These are phyloP conservation scores for Lenzites betulinus DNA, from an alignment of 768 basidiomycete genomes.

Conservation along the genomic window DNA sequence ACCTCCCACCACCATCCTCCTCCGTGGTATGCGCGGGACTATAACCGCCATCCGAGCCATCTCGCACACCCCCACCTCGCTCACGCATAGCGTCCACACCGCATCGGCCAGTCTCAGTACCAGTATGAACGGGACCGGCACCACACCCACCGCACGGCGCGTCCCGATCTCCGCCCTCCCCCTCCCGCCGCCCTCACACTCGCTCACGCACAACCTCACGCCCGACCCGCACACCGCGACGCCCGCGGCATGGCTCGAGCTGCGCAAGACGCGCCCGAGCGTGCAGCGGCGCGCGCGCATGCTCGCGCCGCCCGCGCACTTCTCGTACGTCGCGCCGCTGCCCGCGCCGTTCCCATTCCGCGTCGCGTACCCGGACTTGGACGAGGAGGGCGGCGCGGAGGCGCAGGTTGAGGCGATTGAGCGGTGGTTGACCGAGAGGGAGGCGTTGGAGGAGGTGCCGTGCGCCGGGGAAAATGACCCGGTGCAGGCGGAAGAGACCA, in stretches of 20 bases:
- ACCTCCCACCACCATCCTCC: not conserved
- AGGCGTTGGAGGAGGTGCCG: conserved; percentile 49
- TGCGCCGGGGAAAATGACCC: conserved; percentile 24
- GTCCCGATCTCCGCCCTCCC: conserved; percentile 57
- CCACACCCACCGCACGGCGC: conserved; percentile 1
- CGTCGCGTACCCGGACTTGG: conserved; percentile 46
- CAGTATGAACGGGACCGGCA: not conserved
- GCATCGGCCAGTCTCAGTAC: not conserved
- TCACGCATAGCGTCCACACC: not conserved
- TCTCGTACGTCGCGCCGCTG: conserved; percentile 80
- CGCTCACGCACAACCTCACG: conserved; percentile 49
- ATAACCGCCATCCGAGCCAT: conserved; percentile 3
- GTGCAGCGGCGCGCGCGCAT: conserved; percentile 71
- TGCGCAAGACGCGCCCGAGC: conserved; percentile 57
- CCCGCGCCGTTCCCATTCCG: conserved; percentile 83
- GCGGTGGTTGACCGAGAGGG: conserved; percentile 69
- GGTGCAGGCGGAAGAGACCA: conserved; percentile 23
- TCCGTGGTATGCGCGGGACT: not conserved
- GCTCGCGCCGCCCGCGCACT: conserved; percentile 61
- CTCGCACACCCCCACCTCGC: not conserved
- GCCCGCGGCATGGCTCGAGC: conserved; percentile 50
- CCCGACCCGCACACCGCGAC: conserved; percentile 61
- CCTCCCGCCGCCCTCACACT: conserved; percentile 44
- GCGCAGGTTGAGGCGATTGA: conserved; percentile 66
- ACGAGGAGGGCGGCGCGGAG: conserved; percentile 43